Conservation (phyloP, 805 yeast species). For the Yarrowia bubula region DNA sequence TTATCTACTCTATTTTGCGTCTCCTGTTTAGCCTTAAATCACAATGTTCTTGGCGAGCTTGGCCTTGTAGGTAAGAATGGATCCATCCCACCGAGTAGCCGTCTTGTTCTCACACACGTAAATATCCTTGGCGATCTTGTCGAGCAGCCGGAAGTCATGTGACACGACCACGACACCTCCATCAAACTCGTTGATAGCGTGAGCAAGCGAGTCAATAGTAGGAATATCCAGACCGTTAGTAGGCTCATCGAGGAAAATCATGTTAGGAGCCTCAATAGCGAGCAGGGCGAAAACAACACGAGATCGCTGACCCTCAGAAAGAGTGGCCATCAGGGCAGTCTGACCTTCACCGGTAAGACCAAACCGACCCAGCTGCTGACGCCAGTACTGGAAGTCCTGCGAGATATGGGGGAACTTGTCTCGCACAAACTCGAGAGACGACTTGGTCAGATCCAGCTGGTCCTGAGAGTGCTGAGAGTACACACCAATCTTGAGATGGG, state of each 20-base stretch:
- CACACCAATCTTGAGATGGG: conserved; percentile 96
- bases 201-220: conserved; percentile 96
- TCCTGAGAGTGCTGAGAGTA: conserved; percentile 99
- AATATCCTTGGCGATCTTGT: conserved; percentile 96
- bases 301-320: conserved; percentile 99
- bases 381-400: conserved; percentile 94
- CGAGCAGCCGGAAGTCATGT: conserved; percentile 97
- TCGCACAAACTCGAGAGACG: conserved; percentile 95
- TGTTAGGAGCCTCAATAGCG: conserved; percentile 94
- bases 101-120: conserved; percentile 93
- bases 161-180: conserved; percentile 99
- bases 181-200: conserved; percentile 87
- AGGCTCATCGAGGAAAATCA: conserved; percentile 96
- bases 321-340: conserved; percentile 96
- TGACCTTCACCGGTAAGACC: conserved; percentile 99
- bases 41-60: conserved; percentile 82
- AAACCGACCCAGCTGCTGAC: conserved; percentile 95
- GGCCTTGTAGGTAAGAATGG: conserved; percentile 88
- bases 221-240: conserved; percentile 99
- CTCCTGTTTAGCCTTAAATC: too few relatives aligned
- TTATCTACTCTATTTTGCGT: too few relatives aligned
- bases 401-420: conserved; percentile 86
- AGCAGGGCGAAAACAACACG: conserved; percentile 96
- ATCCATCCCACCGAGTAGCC: conserved; percentile 95
- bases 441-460: conserved; percentile 92